Evolutionary conservation across 2,329 filamentous ascomycete species (phyloP), one percentile per base, ranked within the genome.

Genomic region (Fusarium torreyae): DNA sequence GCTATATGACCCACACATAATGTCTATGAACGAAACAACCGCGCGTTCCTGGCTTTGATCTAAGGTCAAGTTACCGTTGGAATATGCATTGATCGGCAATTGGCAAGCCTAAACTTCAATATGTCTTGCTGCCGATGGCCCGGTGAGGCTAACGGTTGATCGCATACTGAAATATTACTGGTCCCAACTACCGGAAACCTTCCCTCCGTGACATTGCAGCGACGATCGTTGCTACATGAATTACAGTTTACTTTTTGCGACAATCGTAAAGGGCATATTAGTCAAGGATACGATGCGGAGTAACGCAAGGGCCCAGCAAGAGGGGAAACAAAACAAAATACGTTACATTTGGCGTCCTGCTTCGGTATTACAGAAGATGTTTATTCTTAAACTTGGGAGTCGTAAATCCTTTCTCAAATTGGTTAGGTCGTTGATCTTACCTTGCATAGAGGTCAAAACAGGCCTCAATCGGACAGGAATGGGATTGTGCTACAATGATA

Each of bases 41-140:
- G 26, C 33, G 24, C 18, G 65, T 69, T 45, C 51, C 55, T 62
- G 55, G 39, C 22, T 28, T 20, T 20, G 14, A 10, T 14, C 10
- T 4, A 6, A 24, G 10, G 18, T 22, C 9, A 26, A 43, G 28
- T 14, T 43, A 8, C 53, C 38, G 17, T 28, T 24, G 22, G 24
- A 36, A 15, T n/a, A 24, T 53, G 50, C 18, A 44, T 6, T 9
- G 54, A 69, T 69, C 65, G 36, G 18, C 53, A 52, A 14, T 38
- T 9, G 28, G 14, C n/a, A 24, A n/a, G 33, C 22, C 18, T 50
- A 50, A 31, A 43, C 43, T 22, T 22, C 7, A 15, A 7, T 15
- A 36, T 49, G 34, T 43, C 22, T 52, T 26, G 33, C 22, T 55
- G 46, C 64, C 64, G 63, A 67, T 40, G 28, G 40, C 24, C 56